These are phyloP conservation scores for Linum usitatissimum DNA, from an alignment of 345 rosid genomes.

Conservation along the genomic window DNA sequence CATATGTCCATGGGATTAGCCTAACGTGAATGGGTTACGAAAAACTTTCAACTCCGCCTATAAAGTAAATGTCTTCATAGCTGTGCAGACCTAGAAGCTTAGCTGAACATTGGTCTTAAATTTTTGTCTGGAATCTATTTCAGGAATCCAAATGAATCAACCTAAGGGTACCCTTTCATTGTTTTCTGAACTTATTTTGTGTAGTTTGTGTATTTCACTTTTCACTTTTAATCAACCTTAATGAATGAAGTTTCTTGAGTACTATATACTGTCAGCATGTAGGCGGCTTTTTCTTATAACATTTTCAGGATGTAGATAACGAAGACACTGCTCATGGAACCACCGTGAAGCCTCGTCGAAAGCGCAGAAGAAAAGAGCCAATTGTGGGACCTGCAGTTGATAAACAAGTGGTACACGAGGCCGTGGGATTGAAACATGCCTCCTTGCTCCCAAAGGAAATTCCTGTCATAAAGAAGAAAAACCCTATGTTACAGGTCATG, in stretches of 20 bases:
- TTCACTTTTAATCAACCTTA: neutral
- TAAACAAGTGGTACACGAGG: conserved; percentile 65
- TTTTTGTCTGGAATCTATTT: neutral
- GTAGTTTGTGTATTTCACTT: neutral
- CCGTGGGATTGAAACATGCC: conserved; percentile 76
- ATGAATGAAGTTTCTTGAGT: neutral
- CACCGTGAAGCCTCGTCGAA: conserved; percentile 34
- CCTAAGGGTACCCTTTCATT: neutral
- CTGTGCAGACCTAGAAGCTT: neutral
- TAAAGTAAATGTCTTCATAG: no score
- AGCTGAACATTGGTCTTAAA: neutral
- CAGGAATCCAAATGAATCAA: neutral
- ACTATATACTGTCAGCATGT: no score
- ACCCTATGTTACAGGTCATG: conserved; percentile 65
- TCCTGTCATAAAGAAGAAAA: conserved; percentile 71
- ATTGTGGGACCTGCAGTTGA: conserved; percentile 74
- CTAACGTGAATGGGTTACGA: no score
- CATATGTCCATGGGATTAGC: no score
- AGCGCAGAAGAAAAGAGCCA: conserved; percentile 52
- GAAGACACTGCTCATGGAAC: conserved; percentile 17
- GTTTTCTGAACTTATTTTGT: neutral
- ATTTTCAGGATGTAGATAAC: conserved; percentile 31
- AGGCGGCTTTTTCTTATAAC: neutral
- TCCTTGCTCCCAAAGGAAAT: conserved; percentile 80
- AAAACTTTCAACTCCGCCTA: no score